phyloP scores from a whole-genome alignment of 139 green algal genomes.

The Chlamydomonas sphaeroides region DNA sequence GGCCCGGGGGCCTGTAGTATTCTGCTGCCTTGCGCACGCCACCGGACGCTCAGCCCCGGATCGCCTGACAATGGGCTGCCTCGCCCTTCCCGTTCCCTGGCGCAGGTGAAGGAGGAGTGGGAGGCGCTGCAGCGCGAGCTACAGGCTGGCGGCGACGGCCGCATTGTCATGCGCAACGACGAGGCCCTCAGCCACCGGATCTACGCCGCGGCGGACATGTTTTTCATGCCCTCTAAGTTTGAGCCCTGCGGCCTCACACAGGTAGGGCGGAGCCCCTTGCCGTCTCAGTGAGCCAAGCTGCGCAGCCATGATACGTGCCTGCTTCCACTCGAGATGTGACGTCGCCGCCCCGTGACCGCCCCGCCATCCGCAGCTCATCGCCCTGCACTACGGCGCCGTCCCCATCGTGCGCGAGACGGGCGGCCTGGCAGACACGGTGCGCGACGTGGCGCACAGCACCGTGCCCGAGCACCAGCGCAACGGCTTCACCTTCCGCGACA shows the following conservation, averaged over 20 bases:
- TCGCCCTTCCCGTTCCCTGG: not conserved
- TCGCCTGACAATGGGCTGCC: not conserved
- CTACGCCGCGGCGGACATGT: conserved; percentile 85
- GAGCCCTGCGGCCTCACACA: conserved; percentile 94
- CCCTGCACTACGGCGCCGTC: conserved; percentile 70
- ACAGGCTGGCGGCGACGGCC: conserved; percentile 46
- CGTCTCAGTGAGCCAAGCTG: no score
- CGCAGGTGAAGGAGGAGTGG: conserved; percentile 26
- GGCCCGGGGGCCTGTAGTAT: no score
- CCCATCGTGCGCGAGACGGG: conserved; percentile 42
- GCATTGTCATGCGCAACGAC: conserved; percentile 75
- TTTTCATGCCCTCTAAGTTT: conserved; percentile 91
- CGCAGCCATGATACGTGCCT: no score
- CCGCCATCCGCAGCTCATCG: conserved; percentile 56
- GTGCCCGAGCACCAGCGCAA: conserved; percentile 61
- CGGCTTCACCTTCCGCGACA: conserved; percentile 85
- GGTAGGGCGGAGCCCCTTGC: no score
- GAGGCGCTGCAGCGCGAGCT: conserved; percentile 42
- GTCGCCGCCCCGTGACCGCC: no score
- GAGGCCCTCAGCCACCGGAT: conserved; percentile 77
- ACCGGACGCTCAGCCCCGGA: no score
- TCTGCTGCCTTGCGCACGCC: no score
- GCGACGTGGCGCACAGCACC: conserved; percentile 63
- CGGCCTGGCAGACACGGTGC: conserved; percentile 86
- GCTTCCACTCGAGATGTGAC: no score